Base-by-base conservation (phyloP, 2,329 filamentous ascomycete species). In the Dothiorella sarmentorum region DNA sequence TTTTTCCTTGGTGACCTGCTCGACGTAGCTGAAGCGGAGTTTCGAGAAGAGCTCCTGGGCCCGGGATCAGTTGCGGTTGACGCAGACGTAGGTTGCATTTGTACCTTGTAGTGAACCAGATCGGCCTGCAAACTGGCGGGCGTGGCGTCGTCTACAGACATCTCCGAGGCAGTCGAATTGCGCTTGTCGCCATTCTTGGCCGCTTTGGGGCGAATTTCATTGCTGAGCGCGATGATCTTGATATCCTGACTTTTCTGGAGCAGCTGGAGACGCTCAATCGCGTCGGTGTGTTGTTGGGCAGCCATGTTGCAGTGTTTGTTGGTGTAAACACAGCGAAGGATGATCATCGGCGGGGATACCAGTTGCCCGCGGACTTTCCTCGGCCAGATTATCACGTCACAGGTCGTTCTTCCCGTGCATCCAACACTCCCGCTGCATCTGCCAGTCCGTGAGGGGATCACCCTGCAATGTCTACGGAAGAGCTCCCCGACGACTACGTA, bases 1-100 rank as follows among this genome's bases (percentile, higher is more conserved):
- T 69, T 96, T 96, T 73, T 99, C 94, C 76, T 97, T 99, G 43
- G 93, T 97, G 62, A 97, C 91, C 78, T 97, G 94, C 75, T 99
- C 94, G 66, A 97, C 89, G 75, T 97, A 97, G 63, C 90, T 95
- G 79, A 97, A 97, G 66, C 93, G 90, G 37, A 97, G 82, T 76
- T 99, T 97, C 40, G 91, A 88, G 75, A 97, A 99, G 18, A 97
- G 84, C 75, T 97, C 92, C 76, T 85, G 63, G 4, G 5, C 9
- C 9, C 29, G n/a, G 7, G 3, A 22, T 47, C 31, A 52, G 42
- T 24, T 17, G 15, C 15, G 1, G 13, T 37, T 15, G 18, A n/a
- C n/a, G n/a, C n/a, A n/a, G n/a, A n/a, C 42, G 26, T n/a, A 2
- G n/a, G n/a, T n/a, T 22, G 27, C 10, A 22, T 22, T 10, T 61